A percentile compares a stretch with the other conserved stretches of the same genome.
phyloP scores from a whole-genome alignment of 306 rosid species.

The Castanea sativa region DNA sequence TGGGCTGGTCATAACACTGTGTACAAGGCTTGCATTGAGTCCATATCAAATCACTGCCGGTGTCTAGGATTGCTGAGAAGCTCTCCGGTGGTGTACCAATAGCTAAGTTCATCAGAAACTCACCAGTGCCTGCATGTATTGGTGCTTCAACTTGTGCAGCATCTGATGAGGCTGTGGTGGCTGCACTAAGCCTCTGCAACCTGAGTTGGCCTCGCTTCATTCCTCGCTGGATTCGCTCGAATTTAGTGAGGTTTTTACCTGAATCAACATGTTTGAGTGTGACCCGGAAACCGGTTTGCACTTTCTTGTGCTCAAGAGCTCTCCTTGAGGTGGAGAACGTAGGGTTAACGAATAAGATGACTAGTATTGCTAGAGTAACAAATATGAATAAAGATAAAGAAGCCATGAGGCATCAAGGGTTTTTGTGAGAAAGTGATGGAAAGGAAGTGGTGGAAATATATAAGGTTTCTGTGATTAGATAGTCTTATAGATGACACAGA shows the following conservation, averaged over 20 bases:
- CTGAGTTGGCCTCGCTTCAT: slow-evolving; percentile 50
- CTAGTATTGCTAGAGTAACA: slow-evolving; percentile 14
- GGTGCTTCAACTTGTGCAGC: slow-evolving; percentile 39
- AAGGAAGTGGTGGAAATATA: slow-evolving; percentile 5
- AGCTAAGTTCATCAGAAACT: slow-evolving; percentile 59
- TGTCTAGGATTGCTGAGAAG: slow-evolving; percentile 73
- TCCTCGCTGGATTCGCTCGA: slow-evolving; percentile 63
- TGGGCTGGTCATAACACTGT: slow-evolving; percentile 61
- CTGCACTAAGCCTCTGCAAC: slow-evolving; percentile 52
- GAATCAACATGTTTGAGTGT: slow-evolving; percentile 63
- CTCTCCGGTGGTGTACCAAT: slow-evolving; percentile 67
- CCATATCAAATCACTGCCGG: slow-evolving; percentile 93
- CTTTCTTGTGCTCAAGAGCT: slow-evolving; percentile 7
- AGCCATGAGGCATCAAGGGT: slow-evolving; percentile 24
- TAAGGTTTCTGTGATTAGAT: neutral
- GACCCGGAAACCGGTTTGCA: slow-evolving; percentile 39
- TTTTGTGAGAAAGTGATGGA: slow-evolving; percentile 10
- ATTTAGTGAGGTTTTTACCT: slow-evolving; percentile 60
- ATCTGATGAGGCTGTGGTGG: slow-evolving; percentile 26
- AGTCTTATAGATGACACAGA: slow-evolving; percentile 9
- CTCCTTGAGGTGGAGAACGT: slow-evolving; percentile 46
- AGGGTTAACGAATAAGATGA: slow-evolving; percentile 30
- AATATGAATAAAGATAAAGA: slow-evolving; percentile 15
- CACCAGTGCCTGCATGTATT: slow-evolving; percentile 61
- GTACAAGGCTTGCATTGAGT: slow-evolving; percentile 83